Base-by-base conservation (phyloP, 1,284 basidiomycete genomes). In the Xanthoconium separans region DNA sequence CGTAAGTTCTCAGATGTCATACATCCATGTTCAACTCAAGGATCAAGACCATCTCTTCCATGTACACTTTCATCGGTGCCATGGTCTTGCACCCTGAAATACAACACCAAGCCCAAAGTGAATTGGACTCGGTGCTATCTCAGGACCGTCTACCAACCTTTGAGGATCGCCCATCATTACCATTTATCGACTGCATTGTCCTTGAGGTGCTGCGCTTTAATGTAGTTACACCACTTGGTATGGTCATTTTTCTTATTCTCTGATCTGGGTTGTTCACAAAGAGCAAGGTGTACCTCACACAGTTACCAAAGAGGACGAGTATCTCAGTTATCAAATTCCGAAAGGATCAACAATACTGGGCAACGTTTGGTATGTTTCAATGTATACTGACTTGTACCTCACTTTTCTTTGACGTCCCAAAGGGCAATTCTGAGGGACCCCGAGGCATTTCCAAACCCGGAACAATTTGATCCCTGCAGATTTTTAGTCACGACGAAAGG, bases 351-450 rank as follows among this genome's bases (percentile, higher is more conserved):
- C 12, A 7, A 16, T 53, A 13, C 9, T 29, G 34, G 52, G 52
- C 8, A 50, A 53, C 24, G 29, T 47, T 22, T 53, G 52, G 47
- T 51, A 44, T 18, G 51, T 50, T 15, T 29, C 12, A 1, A 16
- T 4, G 16, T 40, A 8, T 16, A 29, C 11, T 12, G 16, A 40
- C 12, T 29, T 39, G 7, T 20, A 18, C 20, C 10, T 8, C 13
- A 2, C 31, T 5, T 9, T 12, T 20, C 49, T 22, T 4, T 54
- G 39, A 43, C 36, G 29, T 22, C 6, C 29, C 33, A 34, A 60
- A 60, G 55, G 58, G 50, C 53, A 10, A 55, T 60, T 12, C 16
- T 61, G 44, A 60, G 58, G 16, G 54, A 60, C 20, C 58, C 59
- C 3, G 47, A 48, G 6, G 43, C 6, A 10, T 60, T 60, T 20